Conservation (phyloP, 2,329 filamentous ascomycete genomes). For the Microsporum ferrugineum region DNA sequence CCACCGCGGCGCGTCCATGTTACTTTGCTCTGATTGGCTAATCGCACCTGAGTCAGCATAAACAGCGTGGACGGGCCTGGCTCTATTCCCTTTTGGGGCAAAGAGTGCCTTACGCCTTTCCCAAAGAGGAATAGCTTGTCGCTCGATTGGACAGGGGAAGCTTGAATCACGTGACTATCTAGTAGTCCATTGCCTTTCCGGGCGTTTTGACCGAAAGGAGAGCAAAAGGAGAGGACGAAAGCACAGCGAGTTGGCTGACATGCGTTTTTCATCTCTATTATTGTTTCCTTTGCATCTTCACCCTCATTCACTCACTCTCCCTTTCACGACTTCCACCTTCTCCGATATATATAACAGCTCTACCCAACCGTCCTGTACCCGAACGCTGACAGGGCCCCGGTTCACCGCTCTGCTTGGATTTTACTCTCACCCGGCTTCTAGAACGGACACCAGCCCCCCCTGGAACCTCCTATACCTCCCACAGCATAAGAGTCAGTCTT, state of each 20-base stretch:
- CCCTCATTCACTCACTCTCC: background rate
- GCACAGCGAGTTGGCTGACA: background rate
- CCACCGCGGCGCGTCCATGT: background rate
- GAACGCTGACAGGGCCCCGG: background rate
- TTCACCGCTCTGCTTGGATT: background rate
- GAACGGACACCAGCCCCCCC: background rate
- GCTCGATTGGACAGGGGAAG: background rate
- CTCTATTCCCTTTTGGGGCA: background rate
- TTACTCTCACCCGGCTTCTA: conserved; percentile 2
- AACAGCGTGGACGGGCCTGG: background rate
- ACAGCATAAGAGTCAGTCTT: conserved; percentile 2
- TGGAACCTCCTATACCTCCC: background rate
- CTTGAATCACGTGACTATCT: background rate
- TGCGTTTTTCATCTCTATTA: background rate
- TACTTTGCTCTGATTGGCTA: background rate
- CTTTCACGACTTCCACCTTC: background rate
- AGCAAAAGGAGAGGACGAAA: background rate
- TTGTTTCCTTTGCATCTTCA: background rate
- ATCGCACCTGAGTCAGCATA: background rate
- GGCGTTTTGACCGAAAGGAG: background rate
- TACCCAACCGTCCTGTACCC: background rate
- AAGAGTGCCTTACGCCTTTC: background rate
- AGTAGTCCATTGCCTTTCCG: background rate
- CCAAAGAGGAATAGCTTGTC: background rate
- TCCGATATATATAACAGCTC: background rate